A percentile compares a stretch with the other conserved stretches of the same genome.
phyloP scores from a whole-genome alignment of 164 flowering plant genomes.

The Annona squamosa region DNA sequence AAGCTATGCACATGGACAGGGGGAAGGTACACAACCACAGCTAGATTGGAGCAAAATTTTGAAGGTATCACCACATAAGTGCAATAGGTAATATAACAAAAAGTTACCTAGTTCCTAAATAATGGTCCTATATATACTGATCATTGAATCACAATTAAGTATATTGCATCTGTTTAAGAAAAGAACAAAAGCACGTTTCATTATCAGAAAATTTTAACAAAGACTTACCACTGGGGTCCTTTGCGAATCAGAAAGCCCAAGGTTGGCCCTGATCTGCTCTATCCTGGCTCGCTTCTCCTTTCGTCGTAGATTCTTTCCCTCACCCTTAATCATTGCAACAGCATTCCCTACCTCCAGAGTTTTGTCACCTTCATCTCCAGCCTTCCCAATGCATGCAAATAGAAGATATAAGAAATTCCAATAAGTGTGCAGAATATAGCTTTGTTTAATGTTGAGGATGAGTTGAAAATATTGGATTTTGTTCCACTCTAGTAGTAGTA shows the following conservation, averaged over 20 bases:
- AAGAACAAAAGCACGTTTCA: not conserved
- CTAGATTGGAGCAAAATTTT: not conserved
- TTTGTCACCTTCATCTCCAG: slow-evolving; percentile 26
- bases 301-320: slow-evolving; percentile 68
- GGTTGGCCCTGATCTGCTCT: slow-evolving; percentile 92
- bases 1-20: not conserved
- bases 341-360: slow-evolving; percentile 61
- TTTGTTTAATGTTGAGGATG: no score
- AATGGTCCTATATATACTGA: not conserved
- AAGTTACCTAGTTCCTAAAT: not conserved
- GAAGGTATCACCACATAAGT: no score
- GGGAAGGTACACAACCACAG: not conserved
- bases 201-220: not conserved
- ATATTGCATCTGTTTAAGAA: not conserved
- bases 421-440: no score
- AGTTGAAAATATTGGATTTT: no score
- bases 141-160: not conserved
- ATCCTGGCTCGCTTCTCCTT: slow-evolving; percentile 89
- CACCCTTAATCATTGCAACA: slow-evolving; percentile 79
- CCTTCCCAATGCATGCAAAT: slow-evolving; percentile 24
- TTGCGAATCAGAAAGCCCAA: slow-evolving; percentile 95
- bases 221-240: slow-evolving; percentile 83
- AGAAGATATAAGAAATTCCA: slow-evolving; percentile 3
- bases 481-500: no score
- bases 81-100: not conserved